Evolutionary conservation across 202 grass and related monocot genomes (phyloP).

Genomic region (Carex sylvatica): DNA sequence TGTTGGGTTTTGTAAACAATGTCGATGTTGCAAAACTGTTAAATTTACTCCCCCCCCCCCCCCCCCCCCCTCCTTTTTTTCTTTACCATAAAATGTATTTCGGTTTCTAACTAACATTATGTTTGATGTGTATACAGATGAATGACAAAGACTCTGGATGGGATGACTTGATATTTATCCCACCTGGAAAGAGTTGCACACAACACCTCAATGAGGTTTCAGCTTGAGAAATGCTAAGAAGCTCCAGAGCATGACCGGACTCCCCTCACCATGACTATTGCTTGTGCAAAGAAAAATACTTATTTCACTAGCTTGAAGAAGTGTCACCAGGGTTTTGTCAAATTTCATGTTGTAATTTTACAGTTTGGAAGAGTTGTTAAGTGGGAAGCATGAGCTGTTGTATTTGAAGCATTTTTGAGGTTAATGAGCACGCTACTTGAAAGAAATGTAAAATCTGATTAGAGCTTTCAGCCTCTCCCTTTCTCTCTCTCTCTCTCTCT

Average conservation of each 20-base stretch:
- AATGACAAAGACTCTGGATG: conserved; percentile 88
- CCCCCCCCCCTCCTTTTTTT: neutral
- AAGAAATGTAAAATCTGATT: conserved; percentile 6
- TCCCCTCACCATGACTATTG: neutral
- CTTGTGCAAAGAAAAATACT: neutral
- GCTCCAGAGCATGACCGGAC: neutral
- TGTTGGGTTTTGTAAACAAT: neutral
- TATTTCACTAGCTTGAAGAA: conserved; percentile 1
- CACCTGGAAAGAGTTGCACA: conserved; percentile 71
- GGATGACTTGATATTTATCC: conserved; percentile 98
- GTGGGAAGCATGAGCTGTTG: neutral
- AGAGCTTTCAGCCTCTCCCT: neutral
- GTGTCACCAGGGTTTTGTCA: neutral
- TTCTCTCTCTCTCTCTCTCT: neutral
- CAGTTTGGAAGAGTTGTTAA: neutral
- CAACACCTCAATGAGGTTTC: conserved; percentile 85
- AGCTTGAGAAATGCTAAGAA: conserved; percentile 32
- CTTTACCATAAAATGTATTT: neutral
- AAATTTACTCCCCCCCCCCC: neutral
- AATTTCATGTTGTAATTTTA: conserved; percentile 8
- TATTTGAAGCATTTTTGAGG: neutral
- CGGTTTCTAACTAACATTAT: neutral
- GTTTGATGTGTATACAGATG: conserved; percentile 48
- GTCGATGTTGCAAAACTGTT: neutral
- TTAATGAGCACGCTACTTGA: neutral